Percentiles rank a stretch among this genome's conserved stretches.
These are phyloP conservation scores for Scleroderma citrinum DNA, from an alignment of 768 basidiomycete genomes.

Conservation along the genomic window DNA sequence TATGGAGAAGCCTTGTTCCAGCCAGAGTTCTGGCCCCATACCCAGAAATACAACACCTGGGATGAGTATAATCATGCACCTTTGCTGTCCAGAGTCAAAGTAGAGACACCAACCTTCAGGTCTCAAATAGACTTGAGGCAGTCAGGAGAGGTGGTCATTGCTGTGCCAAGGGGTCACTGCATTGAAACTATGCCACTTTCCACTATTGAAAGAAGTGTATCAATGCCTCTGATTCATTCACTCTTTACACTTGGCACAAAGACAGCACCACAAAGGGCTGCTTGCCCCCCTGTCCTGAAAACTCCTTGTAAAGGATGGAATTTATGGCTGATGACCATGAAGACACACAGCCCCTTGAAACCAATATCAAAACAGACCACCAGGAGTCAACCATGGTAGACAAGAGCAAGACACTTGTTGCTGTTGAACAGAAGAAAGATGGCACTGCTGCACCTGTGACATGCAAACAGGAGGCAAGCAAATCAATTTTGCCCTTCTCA, in stretches of 20 bases:
- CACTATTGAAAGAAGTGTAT: too few relatives aligned
- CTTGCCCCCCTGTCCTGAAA: slow-evolving; percentile 31
- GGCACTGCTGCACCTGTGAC: not conserved
- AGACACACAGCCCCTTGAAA: not conserved
- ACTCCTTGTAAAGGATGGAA: slow-evolving; percentile 21
- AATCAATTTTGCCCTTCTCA: slow-evolving; percentile 66
- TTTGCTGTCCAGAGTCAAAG: too few relatives aligned
- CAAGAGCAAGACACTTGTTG: not conserved
- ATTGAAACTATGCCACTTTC: too few relatives aligned
- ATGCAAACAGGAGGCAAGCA: slow-evolving; percentile 47
- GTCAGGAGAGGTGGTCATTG: too few relatives aligned
- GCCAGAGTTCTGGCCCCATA: slow-evolving; percentile 54
- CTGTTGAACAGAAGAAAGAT: not conserved
- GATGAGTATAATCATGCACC: too few relatives aligned
- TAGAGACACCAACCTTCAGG: too few relatives aligned
- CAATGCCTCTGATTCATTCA: too few relatives aligned
- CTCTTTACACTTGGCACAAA: too few relatives aligned
- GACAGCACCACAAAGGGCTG: slow-evolving; percentile 32
- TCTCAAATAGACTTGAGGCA: slow-evolving; percentile 33
- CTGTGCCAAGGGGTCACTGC: too few relatives aligned
- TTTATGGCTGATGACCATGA: not conserved
- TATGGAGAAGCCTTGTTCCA: slow-evolving; percentile 58
- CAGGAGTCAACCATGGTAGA: not conserved
- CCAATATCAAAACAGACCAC: not conserved
- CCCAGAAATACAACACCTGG: slow-evolving; percentile 46